A percentile compares a stretch with the other conserved stretches of the same genome.
Evolutionary conservation across 73 alveolate genomes (phyloP).

Genomic region (Paramecium tetraurelia): DNA sequence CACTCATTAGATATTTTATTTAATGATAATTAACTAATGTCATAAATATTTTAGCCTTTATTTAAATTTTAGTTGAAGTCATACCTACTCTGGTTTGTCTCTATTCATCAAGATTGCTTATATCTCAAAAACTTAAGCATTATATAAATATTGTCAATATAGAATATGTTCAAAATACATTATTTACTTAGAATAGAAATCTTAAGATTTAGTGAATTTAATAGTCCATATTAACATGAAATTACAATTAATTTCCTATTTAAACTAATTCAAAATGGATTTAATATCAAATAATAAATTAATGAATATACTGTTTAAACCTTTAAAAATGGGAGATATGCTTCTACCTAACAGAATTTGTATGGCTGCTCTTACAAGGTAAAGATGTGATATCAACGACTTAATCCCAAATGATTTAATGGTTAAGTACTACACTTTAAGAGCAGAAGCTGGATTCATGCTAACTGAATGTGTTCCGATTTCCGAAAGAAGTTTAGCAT

Average conservation of each 20-base stretch:
- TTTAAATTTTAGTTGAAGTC: not conserved
- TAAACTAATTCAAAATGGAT: not conserved
- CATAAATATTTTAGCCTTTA: not conserved
- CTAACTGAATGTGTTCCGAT: conserved; percentile 67
- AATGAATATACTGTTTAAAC: not conserved
- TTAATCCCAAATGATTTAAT: conserved; percentile 61
- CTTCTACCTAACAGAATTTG: conserved; percentile 57
- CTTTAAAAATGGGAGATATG: conserved; percentile 61
- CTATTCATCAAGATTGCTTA: too few species aligned
- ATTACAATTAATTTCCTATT: not conserved
- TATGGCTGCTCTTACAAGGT: conserved; percentile 63
- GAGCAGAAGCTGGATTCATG: conserved; percentile 69
- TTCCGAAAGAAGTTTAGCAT: conserved; percentile 53
- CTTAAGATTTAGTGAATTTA: not conserved
- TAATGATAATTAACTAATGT: not conserved
- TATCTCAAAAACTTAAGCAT: too few species aligned
- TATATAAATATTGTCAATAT: too few species aligned
- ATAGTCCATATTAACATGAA: not conserved
- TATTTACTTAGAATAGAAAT: too few species aligned
- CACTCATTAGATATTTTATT: not conserved
- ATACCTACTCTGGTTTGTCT: not conserved
- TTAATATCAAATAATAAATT: not conserved
- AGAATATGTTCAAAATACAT: too few species aligned
- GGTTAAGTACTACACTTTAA: conserved; percentile 67
- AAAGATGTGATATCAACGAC: conserved; percentile 56